Evolutionary conservation across 495 filamentous ascomycete species (phyloP).

Genomic region (Penicillium fimorum): DNA sequence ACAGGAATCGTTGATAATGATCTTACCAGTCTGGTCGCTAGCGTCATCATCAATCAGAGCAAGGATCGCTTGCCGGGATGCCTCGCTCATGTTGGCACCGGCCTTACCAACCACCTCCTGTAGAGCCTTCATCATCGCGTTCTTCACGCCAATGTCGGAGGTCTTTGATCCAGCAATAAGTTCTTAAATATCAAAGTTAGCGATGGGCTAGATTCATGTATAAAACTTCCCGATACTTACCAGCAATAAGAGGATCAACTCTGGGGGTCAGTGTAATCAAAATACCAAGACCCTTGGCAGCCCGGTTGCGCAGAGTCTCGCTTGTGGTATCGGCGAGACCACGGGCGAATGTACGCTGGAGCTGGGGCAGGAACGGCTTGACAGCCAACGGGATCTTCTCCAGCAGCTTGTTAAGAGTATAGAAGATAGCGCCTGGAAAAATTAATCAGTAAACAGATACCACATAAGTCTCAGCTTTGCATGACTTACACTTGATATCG

Average conservation of each 20-base stretch:
- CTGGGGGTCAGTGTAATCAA: constrained; percentile 94
- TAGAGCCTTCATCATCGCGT: constrained; percentile 95
- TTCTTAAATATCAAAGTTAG: constrained; percentile 50
- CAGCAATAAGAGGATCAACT: constrained; percentile 82
- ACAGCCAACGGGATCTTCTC: constrained; percentile 95
- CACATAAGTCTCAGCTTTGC: not conserved
- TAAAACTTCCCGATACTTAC: constrained; percentile 20
- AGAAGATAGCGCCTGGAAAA: constrained; percentile 74
- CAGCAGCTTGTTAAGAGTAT: constrained; percentile 90
- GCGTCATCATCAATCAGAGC: constrained; percentile 81
- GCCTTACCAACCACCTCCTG: constrained; percentile 96
- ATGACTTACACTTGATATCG: constrained; percentile 71
- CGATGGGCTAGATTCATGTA: not conserved
- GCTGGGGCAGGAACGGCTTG: constrained; percentile 94
- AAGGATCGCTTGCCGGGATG: constrained; percentile 76
- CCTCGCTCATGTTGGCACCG: constrained; percentile 89
- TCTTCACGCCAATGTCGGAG: constrained; percentile 80
- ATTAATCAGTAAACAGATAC: constrained; percentile 11
- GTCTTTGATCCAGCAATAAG: constrained; percentile 93
- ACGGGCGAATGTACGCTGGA: constrained; percentile 95
- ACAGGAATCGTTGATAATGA: not conserved
- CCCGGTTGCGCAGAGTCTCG: constrained; percentile 79
- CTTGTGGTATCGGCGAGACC: constrained; percentile 90
- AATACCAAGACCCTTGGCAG: constrained; percentile 94
- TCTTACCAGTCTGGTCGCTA: constrained; percentile 65